These are phyloP conservation scores for Agaricus sinodeliciosus DNA, from an alignment of 768 basidiomycete species.

Conservation along the genomic window DNA sequence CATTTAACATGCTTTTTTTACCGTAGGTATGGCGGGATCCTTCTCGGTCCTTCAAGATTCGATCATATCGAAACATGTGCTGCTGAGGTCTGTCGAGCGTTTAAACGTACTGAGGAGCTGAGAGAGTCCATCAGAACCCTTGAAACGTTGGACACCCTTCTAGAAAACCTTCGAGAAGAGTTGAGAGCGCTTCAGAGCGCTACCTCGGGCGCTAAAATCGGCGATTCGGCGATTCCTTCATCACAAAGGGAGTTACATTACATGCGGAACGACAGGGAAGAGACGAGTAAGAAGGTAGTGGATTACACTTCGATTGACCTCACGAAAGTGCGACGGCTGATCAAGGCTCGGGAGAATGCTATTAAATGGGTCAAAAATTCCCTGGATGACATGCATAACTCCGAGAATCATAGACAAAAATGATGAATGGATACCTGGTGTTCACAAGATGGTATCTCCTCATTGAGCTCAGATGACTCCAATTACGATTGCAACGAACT, in stretches of 20 bases:
- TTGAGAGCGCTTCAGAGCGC: conserved; percentile 17
- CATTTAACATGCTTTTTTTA: neutral
- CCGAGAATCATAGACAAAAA: neutral
- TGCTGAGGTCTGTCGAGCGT: conserved; percentile 63
- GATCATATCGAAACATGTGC: conserved; percentile 73
- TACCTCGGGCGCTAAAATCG: neutral
- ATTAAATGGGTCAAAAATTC: conserved; percentile 49
- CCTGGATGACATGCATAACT: neutral
- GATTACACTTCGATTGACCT: conserved; percentile 57
- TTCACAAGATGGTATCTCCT: neutral
- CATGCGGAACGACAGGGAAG: neutral
- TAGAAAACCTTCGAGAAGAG: conserved; percentile 49
- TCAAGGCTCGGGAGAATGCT: conserved; percentile 63
- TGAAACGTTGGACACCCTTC: conserved; percentile 51
- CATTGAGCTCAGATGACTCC: neutral
- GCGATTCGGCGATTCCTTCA: neutral
- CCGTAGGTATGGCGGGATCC: conserved; percentile 71
- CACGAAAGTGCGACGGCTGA: conserved; percentile 56
- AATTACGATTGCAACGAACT: neutral
- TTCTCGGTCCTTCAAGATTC: conserved; percentile 74
- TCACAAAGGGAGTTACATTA: conserved; percentile 1
- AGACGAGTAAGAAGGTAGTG: conserved; percentile 19
- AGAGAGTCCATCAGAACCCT: conserved; percentile 54
- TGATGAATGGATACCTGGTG: neutral
- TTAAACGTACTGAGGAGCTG: conserved; percentile 63